Percentiles rank a stretch among this genome's conserved stretches.
These are phyloP conservation scores for Amaranthus cruentus DNA, from an alignment of 148 eudicot species.

Conservation along the genomic window DNA sequence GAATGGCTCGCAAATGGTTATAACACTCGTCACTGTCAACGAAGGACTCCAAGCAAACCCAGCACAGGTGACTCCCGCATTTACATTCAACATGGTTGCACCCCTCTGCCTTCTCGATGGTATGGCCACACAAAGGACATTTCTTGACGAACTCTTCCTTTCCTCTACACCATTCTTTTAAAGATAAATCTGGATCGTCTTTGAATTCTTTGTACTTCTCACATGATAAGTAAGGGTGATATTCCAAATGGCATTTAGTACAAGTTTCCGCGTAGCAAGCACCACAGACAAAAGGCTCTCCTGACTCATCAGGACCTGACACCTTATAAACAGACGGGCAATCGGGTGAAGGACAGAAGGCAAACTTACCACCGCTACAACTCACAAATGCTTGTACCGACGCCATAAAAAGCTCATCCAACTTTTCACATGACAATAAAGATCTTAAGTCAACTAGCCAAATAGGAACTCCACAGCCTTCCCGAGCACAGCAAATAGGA, in stretches of 20 bases:
- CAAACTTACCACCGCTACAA: conserved; percentile 48
- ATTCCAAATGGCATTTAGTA: conserved; percentile 72
- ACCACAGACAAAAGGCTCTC: conserved; percentile 63
- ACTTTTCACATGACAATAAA: conserved; percentile 49
- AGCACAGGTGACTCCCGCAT: conserved; percentile 84
- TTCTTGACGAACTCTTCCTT: conserved; percentile 76
- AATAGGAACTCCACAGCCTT: conserved; percentile 57
- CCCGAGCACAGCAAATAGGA: conserved; percentile 51
- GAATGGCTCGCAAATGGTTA: conserved; percentile 54
- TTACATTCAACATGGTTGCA: conserved; percentile 88
- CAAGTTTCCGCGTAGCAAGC: conserved; percentile 84
- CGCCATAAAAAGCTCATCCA: conserved; percentile 80
- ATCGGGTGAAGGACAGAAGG: conserved; percentile 95
- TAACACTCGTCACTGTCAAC: conserved; percentile 61
- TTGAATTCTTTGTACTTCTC: conserved; percentile 69
- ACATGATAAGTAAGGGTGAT: conserved; percentile 69
- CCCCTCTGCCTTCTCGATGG: conserved; percentile 83
- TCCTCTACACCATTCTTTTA: conserved; percentile 70
- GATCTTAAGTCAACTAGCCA: conserved; percentile 52
- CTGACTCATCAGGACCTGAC: conserved; percentile 25
- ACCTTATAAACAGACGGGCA: conserved; percentile 79
- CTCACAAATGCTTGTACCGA: conserved; percentile 71
- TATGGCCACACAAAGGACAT: conserved; percentile 69
- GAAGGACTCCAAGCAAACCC: conserved; percentile 73
- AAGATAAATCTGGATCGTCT: conserved; percentile 76